Base-by-base conservation (phyloP, 2,329 filamentous ascomycete species). In the Aureobasidium sp. region DNA sequence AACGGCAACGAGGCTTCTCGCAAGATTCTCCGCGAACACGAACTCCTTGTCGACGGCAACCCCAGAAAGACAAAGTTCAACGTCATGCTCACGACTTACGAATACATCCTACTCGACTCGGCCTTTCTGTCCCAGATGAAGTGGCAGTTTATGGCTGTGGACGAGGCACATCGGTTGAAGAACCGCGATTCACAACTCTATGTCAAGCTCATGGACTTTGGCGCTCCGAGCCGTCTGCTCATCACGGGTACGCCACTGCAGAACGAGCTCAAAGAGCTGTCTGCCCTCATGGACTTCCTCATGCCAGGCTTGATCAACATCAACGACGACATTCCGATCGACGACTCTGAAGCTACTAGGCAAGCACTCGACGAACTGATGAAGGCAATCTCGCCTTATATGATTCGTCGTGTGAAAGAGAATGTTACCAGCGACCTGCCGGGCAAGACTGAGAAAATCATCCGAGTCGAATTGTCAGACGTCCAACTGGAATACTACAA, bases 401-500 rank as follows among this genome's bases (percentile, higher is more conserved):
- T 99, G 79, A 80, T 99, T 57, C 90, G 94, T 40, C 88, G 94
- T 55, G 97, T 94, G 19, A 99, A 99, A 74, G 90, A 96, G 70
- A 96, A 94, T 60, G 95, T 99, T 8, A 94, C 97, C 73, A 95
- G 92, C 23, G 94, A 99, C 67, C 78, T 99, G 27, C 94, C 94
- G 13, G 91, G 93, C 0, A 99, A 99, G 78, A 96, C 90, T 0
- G 94, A 99, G 73, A 99, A 97, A 78, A 99, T 99, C 66, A 95
- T 99, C 71, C 90, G 95, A 60, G 94, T 99, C 42, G 94, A 97
- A 74, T 80, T 99, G 54, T 95, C 94, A 0, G 94, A 99, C 73
- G 87, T 97, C 29, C 94, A 99, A 71, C 79, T 97, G 10, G 93
- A 99, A 65, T 97, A 96, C 74, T 99, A 99, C 79, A 97, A 97